Percentiles rank a stretch among this genome's conserved stretches.
Evolutionary conservation across 371 early-diverging fungal genomes (phyloP).

Genomic region (Blastocladiella emersonii): DNA sequence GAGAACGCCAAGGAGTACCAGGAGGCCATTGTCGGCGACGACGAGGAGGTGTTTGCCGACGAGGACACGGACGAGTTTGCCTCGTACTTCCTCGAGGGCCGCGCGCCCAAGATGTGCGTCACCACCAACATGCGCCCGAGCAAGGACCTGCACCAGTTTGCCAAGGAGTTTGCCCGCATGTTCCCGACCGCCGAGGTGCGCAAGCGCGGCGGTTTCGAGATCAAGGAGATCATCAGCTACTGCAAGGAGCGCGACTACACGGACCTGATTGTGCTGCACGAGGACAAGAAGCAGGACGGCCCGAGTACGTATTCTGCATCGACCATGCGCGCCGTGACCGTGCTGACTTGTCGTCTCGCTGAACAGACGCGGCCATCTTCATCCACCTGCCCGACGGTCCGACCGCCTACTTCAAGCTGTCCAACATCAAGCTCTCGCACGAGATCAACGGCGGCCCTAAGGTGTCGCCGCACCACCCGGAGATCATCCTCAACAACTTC

Average conservation of each 20-base stretch:
- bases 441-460: slow-evolving; percentile 45
- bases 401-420: slow-evolving; percentile 88
- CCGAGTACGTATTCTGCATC: slow-evolving; percentile 46
- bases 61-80: slow-evolving; percentile 89
- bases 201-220: slow-evolving; percentile 69
- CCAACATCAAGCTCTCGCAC: slow-evolving; percentile 58
- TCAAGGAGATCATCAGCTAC: slow-evolving; percentile 79
- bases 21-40: slow-evolving; percentile 75
- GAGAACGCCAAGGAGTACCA: slow-evolving; percentile 87
- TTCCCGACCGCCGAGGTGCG: slow-evolving; percentile 86
- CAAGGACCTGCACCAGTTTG: slow-evolving; percentile 61
- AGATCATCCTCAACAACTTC: slow-evolving; percentile 96
- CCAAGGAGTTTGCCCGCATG: slow-evolving; percentile 72
- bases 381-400: slow-evolving; percentile 95
- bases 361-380: slow-evolving; percentile 74
- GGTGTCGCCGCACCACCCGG: slow-evolving; percentile 77
- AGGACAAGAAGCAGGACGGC: slow-evolving; percentile 56
- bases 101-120: slow-evolving; percentile 82
- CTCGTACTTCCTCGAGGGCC: slow-evolving; percentile 63
- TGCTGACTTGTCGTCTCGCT: neutral
- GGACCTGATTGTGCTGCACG: slow-evolving; percentile 79
- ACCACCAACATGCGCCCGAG: slow-evolving; percentile 69
- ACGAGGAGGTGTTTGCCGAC: slow-evolving; percentile 62
- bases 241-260: slow-evolving; percentile 80
- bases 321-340: too few species aligned